Base-by-base conservation (phyloP, 768 basidiomycete genomes). In the Pluteus cervinus region DNA sequence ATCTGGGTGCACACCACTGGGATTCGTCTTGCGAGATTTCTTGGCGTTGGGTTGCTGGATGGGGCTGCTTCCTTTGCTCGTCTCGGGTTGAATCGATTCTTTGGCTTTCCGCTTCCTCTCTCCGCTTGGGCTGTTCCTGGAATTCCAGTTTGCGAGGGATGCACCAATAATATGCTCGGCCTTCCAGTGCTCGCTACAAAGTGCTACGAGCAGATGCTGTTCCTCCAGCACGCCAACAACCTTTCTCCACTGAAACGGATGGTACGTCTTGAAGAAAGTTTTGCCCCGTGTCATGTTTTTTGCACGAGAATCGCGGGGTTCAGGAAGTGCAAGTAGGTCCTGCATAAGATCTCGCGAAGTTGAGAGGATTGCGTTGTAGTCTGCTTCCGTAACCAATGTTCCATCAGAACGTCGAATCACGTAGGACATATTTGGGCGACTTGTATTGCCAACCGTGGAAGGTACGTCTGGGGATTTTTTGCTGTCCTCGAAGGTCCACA, bases 121-220 rank as follows among this genome's bases (percentile, higher is more conserved):
- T n/a, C n/a, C n/a, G n/a, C n/a, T n/a, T n/a, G n/a, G n/a, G n/a
- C n/a, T n/a, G n/a, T n/a, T n/a, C n/a, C n/a, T n/a, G n/a, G n/a
- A n/a, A n/a, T n/a, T n/a, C n/a, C n/a, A n/a, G n/a, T n/a, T n/a
- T n/a, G n/a, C n/a, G n/a, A n/a, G n/a, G n/a, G n/a, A n/a, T n/a
- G n/a, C n/a, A n/a, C n/a, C n/a, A n/a, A 36, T 23, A 16, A 14
- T 36, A 14, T 36, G 12, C 16, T 36, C 22, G 17, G 35, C 35
- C 18, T 36, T 36, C 35, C 35, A 36, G 20, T 36, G 35, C 17
- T 36, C 23, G 12, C 24, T 26, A 11, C 35, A 36, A 6, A 36
- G 21, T 16, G 35, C 35, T 25, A 36, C 7, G 6, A 36, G 22
- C 9, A 24, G 33, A 10, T 35, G 33, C 10, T 4, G 18, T 6